Percentiles rank a stretch among this genome's conserved stretches.
Evolutionary conservation across 768 basidiomycete genomes (phyloP).

Genomic region (Tylopilus vinaceipallidus): DNA sequence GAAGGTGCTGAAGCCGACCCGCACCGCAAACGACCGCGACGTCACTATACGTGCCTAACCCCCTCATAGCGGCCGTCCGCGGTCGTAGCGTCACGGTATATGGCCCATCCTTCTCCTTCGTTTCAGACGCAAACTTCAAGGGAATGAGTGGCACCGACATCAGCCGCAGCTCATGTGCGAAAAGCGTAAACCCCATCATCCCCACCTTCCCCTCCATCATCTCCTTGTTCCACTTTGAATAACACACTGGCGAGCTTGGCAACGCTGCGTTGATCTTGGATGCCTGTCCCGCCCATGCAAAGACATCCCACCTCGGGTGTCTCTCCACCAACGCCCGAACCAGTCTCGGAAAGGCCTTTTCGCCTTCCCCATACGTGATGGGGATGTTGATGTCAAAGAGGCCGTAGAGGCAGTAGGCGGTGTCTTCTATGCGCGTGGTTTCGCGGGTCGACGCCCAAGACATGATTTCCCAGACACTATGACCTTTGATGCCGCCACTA

Average conservation of each 20-base stretch:
- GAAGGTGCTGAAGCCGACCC: constrained; percentile 13
- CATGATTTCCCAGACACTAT: constrained; percentile 25
- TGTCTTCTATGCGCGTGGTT: constrained; percentile 30
- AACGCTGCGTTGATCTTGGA: constrained; percentile 18
- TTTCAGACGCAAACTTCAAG: constrained; percentile 7
- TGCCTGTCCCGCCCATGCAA: constrained; percentile 24
- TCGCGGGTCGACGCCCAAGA: constrained; percentile 30
- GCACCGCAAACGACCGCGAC: constrained; percentile 17
- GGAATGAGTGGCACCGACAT: constrained; percentile 23
- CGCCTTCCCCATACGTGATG: constrained; percentile 32
- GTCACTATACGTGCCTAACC: constrained; percentile 10
- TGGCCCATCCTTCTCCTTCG: not conserved
- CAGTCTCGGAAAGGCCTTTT: constrained; percentile 28
- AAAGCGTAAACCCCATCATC: constrained; percentile 16
- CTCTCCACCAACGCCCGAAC: constrained; percentile 17
- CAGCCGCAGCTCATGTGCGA: constrained; percentile 14
- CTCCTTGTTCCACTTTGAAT: constrained; percentile 17
- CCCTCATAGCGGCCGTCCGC: not conserved
- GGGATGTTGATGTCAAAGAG: constrained; percentile 24
- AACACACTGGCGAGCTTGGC: constrained; percentile 22
- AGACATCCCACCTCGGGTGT: constrained; percentile 21
- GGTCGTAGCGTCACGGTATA: constrained; percentile 17
- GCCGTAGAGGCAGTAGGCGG: constrained; percentile 29
- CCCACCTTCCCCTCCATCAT: constrained; percentile 8
- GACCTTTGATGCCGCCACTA: constrained; percentile 14